Evolutionary conservation across 495 filamentous ascomycete species (phyloP).

Genomic region (Letharia lupina): DNA sequence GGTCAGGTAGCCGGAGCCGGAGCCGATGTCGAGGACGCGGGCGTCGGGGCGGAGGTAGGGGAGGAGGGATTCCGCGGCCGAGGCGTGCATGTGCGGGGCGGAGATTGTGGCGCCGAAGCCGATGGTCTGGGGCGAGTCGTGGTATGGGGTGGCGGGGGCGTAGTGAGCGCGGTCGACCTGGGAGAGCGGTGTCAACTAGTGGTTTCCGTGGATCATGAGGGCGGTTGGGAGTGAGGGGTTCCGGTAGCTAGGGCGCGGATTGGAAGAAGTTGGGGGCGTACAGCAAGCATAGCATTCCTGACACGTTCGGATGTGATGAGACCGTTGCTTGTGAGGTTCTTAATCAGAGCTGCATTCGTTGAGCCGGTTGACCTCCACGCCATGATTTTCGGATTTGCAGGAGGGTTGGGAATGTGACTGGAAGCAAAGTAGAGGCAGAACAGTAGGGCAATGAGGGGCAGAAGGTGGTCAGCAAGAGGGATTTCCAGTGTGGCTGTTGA

Average conservation of each 20-base stretch:
- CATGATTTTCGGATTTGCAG: slow-evolving; percentile 46
- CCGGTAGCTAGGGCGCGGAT: slow-evolving; percentile 1
- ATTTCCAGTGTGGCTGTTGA: background rate
- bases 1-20: slow-evolving; percentile 85
- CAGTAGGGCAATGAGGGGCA: slow-evolving; percentile 1
- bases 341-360: slow-evolving; percentile 67
- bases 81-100: slow-evolving; percentile 95
- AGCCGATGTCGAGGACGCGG: slow-evolving; percentile 78
- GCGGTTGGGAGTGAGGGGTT: background rate
- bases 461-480: background rate
- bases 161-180: slow-evolving; percentile 91
- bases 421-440: slow-evolving; percentile 10
- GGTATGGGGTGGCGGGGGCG: slow-evolving; percentile 59
- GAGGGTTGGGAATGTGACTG: background rate
- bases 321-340: slow-evolving; percentile 63
- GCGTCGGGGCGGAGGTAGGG: slow-evolving; percentile 47
- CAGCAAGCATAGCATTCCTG: slow-evolving; percentile 68
- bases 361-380: slow-evolving; percentile 81
- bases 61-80: slow-evolving; percentile 60
- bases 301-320: slow-evolving; percentile 66
- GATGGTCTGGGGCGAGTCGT: slow-evolving; percentile 85
- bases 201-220: slow-evolving; percentile 1
- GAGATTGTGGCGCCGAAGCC: slow-evolving; percentile 85
- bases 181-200: background rate
- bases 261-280: slow-evolving; percentile 30